Evolutionary conservation across 2,329 filamentous ascomycete genomes (phyloP).

Genomic region (Fusarium staphyleae): DNA sequence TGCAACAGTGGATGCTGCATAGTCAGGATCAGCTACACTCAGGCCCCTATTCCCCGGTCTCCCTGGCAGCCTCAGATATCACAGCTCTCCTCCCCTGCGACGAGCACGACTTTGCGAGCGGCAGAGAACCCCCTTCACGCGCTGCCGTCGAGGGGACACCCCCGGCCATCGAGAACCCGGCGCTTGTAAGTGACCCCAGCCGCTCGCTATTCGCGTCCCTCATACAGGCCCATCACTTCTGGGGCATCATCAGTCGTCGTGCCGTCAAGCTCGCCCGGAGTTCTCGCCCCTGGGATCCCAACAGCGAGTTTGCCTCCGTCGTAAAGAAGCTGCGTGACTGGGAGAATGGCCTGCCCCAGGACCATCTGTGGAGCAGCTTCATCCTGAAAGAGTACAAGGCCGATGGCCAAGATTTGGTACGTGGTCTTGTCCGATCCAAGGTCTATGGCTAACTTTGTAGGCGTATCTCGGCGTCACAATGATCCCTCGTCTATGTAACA

Average conservation of each 20-base stretch:
- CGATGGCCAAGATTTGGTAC: constrained; percentile 58
- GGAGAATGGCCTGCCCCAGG: constrained; percentile 56
- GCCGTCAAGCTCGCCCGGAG: constrained; percentile 55
- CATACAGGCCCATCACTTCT: constrained; percentile 62
- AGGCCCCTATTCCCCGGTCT: constrained; percentile 58
- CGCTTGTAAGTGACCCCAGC: constrained; percentile 51
- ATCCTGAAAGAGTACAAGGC: constrained; percentile 55
- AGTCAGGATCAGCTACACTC: constrained; percentile 66
- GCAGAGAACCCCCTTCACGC: constrained; percentile 55
- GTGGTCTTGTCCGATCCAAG: constrained; percentile 14
- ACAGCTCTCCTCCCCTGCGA: constrained; percentile 61
- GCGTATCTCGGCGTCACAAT: constrained; percentile 64
- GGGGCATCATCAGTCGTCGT: constrained; percentile 60
- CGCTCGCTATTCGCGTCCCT: constrained; percentile 63
- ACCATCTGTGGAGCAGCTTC: constrained; percentile 56
- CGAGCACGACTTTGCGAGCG: constrained; percentile 59
- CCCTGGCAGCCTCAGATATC: constrained; percentile 60
- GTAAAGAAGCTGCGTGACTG: constrained; percentile 54
- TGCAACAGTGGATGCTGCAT: constrained; percentile 64
- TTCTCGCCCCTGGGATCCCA: constrained; percentile 54
- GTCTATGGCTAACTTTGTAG: constrained; percentile 42
- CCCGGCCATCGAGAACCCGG: constrained; percentile 56
- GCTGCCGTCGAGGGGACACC: constrained; percentile 62
- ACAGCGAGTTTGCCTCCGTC: constrained; percentile 57
- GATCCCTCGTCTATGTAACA: constrained; percentile 63